Conservation (phyloP, 257 asterid species). For the Solanum neorickii region DNA sequence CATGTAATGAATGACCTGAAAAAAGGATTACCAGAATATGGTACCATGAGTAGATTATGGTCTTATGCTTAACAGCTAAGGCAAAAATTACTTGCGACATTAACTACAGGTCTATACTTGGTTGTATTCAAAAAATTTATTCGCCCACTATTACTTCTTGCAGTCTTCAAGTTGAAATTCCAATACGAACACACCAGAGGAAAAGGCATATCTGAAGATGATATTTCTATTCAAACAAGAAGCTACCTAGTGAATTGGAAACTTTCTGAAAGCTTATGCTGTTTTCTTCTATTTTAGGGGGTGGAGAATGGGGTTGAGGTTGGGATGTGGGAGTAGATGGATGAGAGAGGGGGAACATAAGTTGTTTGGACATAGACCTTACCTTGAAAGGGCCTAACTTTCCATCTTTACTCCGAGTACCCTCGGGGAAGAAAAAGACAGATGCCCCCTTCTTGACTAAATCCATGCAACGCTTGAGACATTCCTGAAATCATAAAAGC, state of each 20-base stretch:
- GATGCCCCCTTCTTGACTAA: constrained; percentile 89
- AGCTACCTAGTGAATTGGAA: not conserved
- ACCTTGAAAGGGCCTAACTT: constrained; percentile 86
- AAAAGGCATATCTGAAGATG: not conserved
- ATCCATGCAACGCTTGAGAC: constrained; percentile 75
- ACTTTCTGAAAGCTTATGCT: not conserved
- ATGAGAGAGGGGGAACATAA: not conserved
- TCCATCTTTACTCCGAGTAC: constrained; percentile 87
- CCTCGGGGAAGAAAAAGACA: constrained; percentile 92
- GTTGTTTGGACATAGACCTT: not conserved
- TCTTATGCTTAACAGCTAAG: not conserved
- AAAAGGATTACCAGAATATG: not conserved
- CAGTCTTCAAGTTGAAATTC: not conserved
- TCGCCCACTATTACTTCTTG: not conserved
- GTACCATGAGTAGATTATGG: not conserved
- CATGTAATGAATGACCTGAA: not conserved
- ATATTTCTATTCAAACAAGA: not conserved
- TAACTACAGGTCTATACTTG: not conserved
- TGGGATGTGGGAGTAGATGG: not conserved
- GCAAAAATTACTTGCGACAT: not conserved
- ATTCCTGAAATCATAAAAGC: constrained; percentile 40
- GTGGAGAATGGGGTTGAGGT: not conserved
- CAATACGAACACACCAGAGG: not conserved
- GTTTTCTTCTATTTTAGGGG: not conserved
- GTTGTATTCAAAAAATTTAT: not conserved